These are phyloP conservation scores for Cucumis variabilis DNA, from an alignment of 331 rosid genomes.

Conservation along the genomic window DNA sequence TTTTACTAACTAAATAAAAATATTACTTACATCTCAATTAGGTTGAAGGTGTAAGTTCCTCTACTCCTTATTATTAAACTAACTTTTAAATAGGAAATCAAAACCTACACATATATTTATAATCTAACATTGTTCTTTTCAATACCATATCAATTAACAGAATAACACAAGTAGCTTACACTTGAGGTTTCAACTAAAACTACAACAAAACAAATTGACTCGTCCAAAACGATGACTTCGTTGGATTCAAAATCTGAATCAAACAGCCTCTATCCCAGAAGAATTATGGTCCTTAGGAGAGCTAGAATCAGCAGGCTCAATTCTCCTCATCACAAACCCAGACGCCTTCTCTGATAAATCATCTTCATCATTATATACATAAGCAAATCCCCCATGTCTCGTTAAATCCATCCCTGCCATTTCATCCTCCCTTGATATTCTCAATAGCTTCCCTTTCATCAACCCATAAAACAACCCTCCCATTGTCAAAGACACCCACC, in stretches of 20 bases:
- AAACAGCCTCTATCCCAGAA: background rate
- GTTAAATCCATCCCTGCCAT: conserved; percentile 80
- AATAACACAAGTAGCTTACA: too few relatives aligned
- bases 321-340: conserved; percentile 49
- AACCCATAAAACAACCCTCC: conserved; percentile 67
- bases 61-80: too few relatives aligned
- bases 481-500: conserved; percentile 85
- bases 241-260: background rate
- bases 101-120: too few relatives aligned
- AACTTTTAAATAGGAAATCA: too few relatives aligned
- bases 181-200: too few relatives aligned
- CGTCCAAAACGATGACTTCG: background rate
- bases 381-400: conserved; percentile 86
- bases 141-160: too few relatives aligned
- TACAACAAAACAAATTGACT: too few relatives aligned
- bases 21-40: too few relatives aligned
- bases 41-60: too few relatives aligned
- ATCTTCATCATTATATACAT: conserved; percentile 63
- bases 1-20: too few relatives aligned
- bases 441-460: conserved; percentile 52
- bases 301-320: conserved; percentile 47
- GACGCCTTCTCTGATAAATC: conserved; percentile 36
- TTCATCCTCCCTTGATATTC: conserved; percentile 67
- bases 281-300: background rate
- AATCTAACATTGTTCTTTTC: too few relatives aligned